phyloP scores from a whole-genome alignment of 176 grass and related monocot genomes.

The Dendrocalamus sinicus region DNA sequence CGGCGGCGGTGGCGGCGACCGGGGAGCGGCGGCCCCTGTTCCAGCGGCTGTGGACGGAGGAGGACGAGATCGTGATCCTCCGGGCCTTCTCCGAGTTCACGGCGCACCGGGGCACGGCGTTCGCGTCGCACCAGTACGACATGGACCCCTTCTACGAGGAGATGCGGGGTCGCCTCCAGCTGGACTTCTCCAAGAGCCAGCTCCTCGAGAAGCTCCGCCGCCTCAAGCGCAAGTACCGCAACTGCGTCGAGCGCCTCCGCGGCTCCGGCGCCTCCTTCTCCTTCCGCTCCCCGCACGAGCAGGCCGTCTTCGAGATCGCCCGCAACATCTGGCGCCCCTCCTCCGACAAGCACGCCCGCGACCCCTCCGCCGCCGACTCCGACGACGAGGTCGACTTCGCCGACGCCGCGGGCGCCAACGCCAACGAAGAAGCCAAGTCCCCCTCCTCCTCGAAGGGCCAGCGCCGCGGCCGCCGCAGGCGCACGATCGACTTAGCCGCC shows the following conservation, averaged over 20 bases:
- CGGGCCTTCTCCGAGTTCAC: slow-evolving; percentile 91
- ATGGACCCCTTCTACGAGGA: slow-evolving; percentile 99
- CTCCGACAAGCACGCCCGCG: slow-evolving; percentile 60
- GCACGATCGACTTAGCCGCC: slow-evolving; percentile 37
- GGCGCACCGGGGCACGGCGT: slow-evolving; percentile 70
- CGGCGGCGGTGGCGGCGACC: neutral
- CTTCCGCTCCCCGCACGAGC: slow-evolving; percentile 84
- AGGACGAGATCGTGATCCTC: slow-evolving; percentile 92
- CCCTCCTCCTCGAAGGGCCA: slow-evolving; percentile 35
- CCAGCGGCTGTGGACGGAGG: slow-evolving; percentile 94
- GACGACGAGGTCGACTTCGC: slow-evolving; percentile 42
- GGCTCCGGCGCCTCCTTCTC: slow-evolving; percentile 51
- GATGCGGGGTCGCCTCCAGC: slow-evolving; percentile 76
- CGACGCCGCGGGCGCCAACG: neutral
- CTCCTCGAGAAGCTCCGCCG: slow-evolving; percentile 93
- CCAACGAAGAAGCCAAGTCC: slow-evolving; percentile 53
- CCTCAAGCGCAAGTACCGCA: slow-evolving; percentile 95
- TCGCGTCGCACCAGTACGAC: slow-evolving; percentile 97
- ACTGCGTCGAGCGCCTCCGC: slow-evolving; percentile 80
- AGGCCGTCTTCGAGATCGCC: slow-evolving; percentile 84
- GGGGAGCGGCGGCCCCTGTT: slow-evolving; percentile 76
- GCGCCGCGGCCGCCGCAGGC: slow-evolving; percentile 49
- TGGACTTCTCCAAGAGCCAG: slow-evolving; percentile 96
- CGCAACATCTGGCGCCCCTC: slow-evolving; percentile 77
- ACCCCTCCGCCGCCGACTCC: slow-evolving; percentile 31